Evolutionary conservation across 805 yeast species (phyloP).

Genomic region (Danielia reshetovae): DNA sequence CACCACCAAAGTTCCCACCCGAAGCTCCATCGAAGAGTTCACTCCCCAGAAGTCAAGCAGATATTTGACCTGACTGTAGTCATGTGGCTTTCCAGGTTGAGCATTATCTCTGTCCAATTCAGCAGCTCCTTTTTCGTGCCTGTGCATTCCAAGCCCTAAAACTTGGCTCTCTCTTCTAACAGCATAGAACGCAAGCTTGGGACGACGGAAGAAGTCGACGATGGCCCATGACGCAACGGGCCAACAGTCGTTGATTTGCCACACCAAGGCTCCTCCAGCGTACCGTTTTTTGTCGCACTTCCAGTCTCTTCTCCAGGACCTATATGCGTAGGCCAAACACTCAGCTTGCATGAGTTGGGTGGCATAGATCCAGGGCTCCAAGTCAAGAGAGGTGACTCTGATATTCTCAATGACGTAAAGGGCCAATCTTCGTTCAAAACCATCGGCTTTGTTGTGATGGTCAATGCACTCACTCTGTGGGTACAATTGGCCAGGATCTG

Average conservation of each 20-base stretch:
- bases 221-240: conserved; percentile 52
- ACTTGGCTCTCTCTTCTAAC: conserved; percentile 41
- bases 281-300: conserved; percentile 28
- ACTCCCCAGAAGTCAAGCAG: conserved; percentile 41
- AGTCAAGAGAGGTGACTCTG: conserved; percentile 28
- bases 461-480: conserved; percentile 45
- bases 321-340: conserved; percentile 44
- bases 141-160: conserved; percentile 29
- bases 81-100: conserved; percentile 16
- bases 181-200: conserved; percentile 46
- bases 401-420: conserved; percentile 45
- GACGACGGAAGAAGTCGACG: conserved; percentile 38
- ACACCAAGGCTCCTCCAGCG: conserved; percentile 46
- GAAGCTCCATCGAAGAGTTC: conserved; percentile 22
- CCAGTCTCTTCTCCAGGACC: conserved; percentile 49
- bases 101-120: background rate
- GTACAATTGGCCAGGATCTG: conserved; percentile 33
- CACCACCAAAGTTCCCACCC: conserved; percentile 21
- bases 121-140: conserved; percentile 7
- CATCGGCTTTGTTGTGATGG: conserved; percentile 47
- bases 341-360: conserved; percentile 53
- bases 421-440: conserved; percentile 44
- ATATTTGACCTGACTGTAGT: conserved; percentile 21
- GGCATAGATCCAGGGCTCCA: conserved; percentile 45
- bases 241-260: conserved; percentile 56